A percentile compares a stretch with the other conserved stretches of the same genome.
Evolutionary conservation across 768 basidiomycete species (phyloP).

Genomic region (Pleurotus eryngii): DNA sequence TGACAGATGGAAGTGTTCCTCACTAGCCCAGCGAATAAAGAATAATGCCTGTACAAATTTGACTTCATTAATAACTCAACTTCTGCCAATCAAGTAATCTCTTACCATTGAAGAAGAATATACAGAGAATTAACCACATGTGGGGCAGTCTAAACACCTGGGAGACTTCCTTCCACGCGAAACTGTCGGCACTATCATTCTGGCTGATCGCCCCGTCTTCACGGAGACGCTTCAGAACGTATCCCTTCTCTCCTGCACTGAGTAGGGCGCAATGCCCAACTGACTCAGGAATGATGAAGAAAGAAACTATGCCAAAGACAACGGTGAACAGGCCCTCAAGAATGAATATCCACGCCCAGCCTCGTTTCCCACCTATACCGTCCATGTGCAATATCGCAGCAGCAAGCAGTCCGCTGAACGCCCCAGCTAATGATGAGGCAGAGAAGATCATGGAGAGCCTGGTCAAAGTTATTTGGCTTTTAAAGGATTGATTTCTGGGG

Average conservation of each 20-base stretch:
- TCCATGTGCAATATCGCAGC: conserved; percentile 44
- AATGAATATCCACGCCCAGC: conserved; percentile 49
- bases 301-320: conserved; percentile 35
- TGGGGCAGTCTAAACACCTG: conserved; percentile 32
- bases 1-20: not conserved
- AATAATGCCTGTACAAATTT: conserved; percentile 12
- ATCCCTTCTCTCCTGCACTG: conserved; percentile 3
- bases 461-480: conserved; percentile 9
- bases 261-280: conserved; percentile 15
- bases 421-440: not conserved
- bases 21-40: conserved; percentile 19
- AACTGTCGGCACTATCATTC: conserved; percentile 23
- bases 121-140: conserved; percentile 27
- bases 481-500: no score
- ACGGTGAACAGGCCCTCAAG: conserved; percentile 46
- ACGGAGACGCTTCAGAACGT: conserved; percentile 9
- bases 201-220: conserved; percentile 14
- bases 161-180: conserved; percentile 37
- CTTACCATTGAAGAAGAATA: conserved; percentile 32
- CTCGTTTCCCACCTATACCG: conserved; percentile 35
- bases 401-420: conserved; percentile 27
- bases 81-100: not conserved
- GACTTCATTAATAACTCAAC: not conserved
- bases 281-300: conserved; percentile 34
- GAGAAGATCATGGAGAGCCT: conserved; percentile 4